Conservation (phyloP, 73 alveolate species). For the Paramecium octaurelia region DNA sequence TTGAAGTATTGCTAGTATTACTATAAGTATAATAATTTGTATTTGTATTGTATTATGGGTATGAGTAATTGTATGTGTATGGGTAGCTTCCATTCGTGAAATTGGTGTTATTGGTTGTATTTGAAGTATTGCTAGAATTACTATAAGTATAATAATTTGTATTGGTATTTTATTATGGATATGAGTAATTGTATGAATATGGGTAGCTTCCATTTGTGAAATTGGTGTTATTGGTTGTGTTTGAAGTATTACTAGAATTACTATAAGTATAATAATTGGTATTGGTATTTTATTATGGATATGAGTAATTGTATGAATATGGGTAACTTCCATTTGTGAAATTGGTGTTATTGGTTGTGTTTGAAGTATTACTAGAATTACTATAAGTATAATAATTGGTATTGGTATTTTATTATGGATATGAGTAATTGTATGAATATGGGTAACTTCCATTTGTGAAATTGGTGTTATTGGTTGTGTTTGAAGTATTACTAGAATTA, state of each 20-base stretch:
- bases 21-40: background rate
- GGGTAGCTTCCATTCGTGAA: background rate
- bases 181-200: background rate
- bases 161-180: background rate
- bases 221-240: background rate
- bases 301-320: background rate
- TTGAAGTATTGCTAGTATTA: background rate
- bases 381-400: background rate
- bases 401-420: background rate
- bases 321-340: background rate
- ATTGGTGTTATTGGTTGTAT: background rate
- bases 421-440: background rate
- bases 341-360: background rate
- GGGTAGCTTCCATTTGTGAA: background rate
- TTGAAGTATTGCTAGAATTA: background rate
- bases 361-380: background rate
- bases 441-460: background rate
- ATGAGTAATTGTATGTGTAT: background rate
- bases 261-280: background rate
- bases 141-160: background rate
- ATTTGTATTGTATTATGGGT: background rate
- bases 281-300: background rate
- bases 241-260: background rate
- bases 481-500: background rate
- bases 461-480: background rate